Percentiles rank a stretch among this genome's conserved stretches.
phyloP scores from a whole-genome alignment of 2,329 filamentous ascomycete species.

The Pseudogymnoascus sp. region DNA sequence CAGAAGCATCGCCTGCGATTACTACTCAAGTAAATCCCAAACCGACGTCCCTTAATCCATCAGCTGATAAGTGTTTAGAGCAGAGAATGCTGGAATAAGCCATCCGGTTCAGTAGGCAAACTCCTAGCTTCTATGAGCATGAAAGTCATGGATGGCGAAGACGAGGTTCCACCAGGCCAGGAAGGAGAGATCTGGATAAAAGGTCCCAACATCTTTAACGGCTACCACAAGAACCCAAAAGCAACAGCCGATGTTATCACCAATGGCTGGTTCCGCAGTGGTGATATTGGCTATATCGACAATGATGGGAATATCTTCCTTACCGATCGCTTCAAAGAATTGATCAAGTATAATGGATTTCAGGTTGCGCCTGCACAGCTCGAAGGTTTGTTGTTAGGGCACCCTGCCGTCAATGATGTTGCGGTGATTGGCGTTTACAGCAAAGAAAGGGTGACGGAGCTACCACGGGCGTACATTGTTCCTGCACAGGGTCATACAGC shows the following conservation, averaged over 20 bases:
- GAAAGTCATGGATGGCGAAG: neutral
- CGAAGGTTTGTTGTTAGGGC: slow-evolving; percentile 36
- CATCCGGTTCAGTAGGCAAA: slow-evolving; percentile 70
- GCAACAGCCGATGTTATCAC: slow-evolving; percentile 25
- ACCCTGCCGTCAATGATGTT: slow-evolving; percentile 36
- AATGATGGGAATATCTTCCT: slow-evolving; percentile 31
- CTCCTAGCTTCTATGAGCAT: slow-evolving; percentile 40
- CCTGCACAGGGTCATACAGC: slow-evolving; percentile 20
- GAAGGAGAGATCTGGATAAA: slow-evolving; percentile 16
- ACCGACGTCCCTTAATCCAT: neutral
- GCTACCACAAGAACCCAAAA: slow-evolving; percentile 30
- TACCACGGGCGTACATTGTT: slow-evolving; percentile 37
- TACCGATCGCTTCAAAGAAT: slow-evolving; percentile 29
- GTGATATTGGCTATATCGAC: slow-evolving; percentile 38
- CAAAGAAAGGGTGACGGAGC: slow-evolving; percentile 32
- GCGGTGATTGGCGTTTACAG: slow-evolving; percentile 37
- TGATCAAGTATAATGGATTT: slow-evolving; percentile 44
- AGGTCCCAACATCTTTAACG: slow-evolving; percentile 30
- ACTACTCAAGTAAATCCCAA: slow-evolving; percentile 45
- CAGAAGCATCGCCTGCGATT: slow-evolving; percentile 73
- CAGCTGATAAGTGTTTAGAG: neutral
- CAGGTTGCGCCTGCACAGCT: slow-evolving; percentile 45
- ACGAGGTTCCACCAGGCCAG: neutral
- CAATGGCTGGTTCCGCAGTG: slow-evolving; percentile 32
- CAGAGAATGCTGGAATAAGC: slow-evolving; percentile 65